Evolutionary conservation across 345 rosid genomes (phyloP), one percentile per base, ranked within the genome.

Genomic region (Arabidopsis arenosa): DNA sequence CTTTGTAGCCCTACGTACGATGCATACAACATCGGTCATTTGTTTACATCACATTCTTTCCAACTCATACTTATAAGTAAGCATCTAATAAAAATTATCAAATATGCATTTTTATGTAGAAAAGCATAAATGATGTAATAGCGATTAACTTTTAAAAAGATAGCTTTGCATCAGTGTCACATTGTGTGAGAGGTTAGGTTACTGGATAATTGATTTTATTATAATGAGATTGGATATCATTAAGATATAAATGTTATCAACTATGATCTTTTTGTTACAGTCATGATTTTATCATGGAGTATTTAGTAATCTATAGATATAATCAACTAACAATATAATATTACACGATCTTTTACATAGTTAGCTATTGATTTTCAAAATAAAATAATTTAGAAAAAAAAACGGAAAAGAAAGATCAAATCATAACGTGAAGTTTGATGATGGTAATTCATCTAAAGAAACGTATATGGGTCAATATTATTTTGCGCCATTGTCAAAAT

Each of bases 141-240:
- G 6, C 17, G 51, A 60, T 59, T 9, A 53, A 33, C 54, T 75
- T 67, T 44, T 41, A 0, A 7, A 67, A 75, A 67, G 55, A 60
- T 66, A 40, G 61, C 39, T 66, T 58, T 67, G 61, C 62, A 67
- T 67, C 61, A 49, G 13, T 75, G 54, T 75, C 79, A 49, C 62
- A 59, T 59, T 58, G 60, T 47, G 61, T 28, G 66, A 66, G 15
- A 33, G 60, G 59, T 21, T 57, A 66, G 49, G 45, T 74, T 66
- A 66, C 21, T 33, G 72, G 32, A 26, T 55, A 41, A 43, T 39
- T 55, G 32, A 55, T 40, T 68, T 47, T 55, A 28, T 43, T 18
- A 45, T 41, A 54, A 17, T 44, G 28, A 2, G 39, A 62, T 15
- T 61, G 43, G 40, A 12, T 30, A 28, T 49, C 12, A 18, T 30